Conservation (phyloP, 768 basidiomycete genomes). For the Kockovaella imperatae region DNA sequence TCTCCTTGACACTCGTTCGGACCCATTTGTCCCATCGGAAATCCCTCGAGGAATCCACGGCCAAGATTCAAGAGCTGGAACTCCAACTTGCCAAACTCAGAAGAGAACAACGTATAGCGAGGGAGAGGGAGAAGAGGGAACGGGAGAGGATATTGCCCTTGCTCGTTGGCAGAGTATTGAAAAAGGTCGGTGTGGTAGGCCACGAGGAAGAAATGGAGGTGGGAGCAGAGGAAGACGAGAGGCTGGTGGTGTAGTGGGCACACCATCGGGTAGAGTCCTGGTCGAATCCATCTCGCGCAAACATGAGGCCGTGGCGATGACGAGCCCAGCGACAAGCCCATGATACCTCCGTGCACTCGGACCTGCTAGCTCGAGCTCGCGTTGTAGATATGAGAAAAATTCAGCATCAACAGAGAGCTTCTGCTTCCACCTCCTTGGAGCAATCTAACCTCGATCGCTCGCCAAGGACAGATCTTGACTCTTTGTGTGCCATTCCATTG, state of each 20-base stretch:
- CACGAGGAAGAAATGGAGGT: slow-evolving; percentile 13
- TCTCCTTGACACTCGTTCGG: slow-evolving; percentile 38
- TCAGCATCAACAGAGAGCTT: too few species aligned
- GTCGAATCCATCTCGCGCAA: too few species aligned
- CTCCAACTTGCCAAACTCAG: slow-evolving; percentile 21
- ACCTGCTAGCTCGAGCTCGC: too few species aligned
- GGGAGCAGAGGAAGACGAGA: slow-evolving; percentile 8
- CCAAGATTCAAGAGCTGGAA: slow-evolving; percentile 37
- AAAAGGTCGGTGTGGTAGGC: slow-evolving; percentile 27
- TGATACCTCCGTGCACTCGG: too few species aligned
- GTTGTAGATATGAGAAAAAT: too few species aligned
- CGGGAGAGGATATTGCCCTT: slow-evolving; percentile 35
- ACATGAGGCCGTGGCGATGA: too few species aligned
- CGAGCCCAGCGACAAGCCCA: too few species aligned
- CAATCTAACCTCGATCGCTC: too few species aligned
- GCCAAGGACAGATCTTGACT: too few species aligned
- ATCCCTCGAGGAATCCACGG: slow-evolving; percentile 25
- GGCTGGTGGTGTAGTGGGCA: neutral
- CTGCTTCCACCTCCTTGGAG: too few species aligned
- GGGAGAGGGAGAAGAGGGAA: slow-evolving; percentile 27
- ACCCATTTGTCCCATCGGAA: slow-evolving; percentile 41
- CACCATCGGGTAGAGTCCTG: too few species aligned
- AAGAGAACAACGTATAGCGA: slow-evolving; percentile 8
- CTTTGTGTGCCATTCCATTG: neutral
- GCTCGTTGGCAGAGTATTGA: slow-evolving; percentile 37